These are phyloP conservation scores for Nymphaea thermarum DNA, from an alignment of 164 flowering plant species.

Conservation along the genomic window DNA sequence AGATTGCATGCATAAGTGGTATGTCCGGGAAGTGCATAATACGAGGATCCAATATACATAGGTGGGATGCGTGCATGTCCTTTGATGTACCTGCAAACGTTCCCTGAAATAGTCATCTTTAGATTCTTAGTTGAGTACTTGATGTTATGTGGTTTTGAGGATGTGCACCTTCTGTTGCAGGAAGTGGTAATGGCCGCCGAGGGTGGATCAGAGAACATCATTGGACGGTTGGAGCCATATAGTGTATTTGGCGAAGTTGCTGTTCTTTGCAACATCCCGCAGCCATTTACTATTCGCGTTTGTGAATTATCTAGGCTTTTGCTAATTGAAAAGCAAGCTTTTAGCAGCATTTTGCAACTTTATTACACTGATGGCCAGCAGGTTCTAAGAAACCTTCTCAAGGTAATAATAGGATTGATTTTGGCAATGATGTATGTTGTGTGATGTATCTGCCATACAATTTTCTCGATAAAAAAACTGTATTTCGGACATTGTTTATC, in stretches of 20 bases:
- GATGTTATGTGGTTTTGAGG: background rate
- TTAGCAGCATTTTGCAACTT: constrained; percentile 54
- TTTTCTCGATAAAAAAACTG: too few relatives aligned
- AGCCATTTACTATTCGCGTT: constrained; percentile 76
- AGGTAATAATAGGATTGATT: constrained; percentile 31
- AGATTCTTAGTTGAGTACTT: too few relatives aligned
- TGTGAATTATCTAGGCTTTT: constrained; percentile 68
- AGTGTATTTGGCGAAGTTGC: constrained; percentile 74
- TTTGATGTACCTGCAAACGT: too few relatives aligned
- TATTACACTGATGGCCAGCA: constrained; percentile 59
- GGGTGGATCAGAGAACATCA: constrained; percentile 54
- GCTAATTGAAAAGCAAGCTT: constrained; percentile 74
- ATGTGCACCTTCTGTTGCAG: constrained; percentile 20
- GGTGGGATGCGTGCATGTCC: too few relatives aligned
- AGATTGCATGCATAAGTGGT: too few relatives aligned
- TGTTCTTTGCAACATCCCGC: constrained; percentile 83
- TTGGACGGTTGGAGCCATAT: constrained; percentile 31
- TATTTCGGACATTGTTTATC: too few relatives aligned
- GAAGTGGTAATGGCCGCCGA: constrained; percentile 48
- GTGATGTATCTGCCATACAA: too few relatives aligned
- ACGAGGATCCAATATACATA: too few relatives aligned
- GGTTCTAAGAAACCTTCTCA: constrained; percentile 56
- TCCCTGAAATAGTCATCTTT: too few relatives aligned
- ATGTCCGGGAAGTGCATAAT: too few relatives aligned
- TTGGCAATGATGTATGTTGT: too few relatives aligned